Percentiles rank a stretch among this genome's conserved stretches.
phyloP scores from a whole-genome alignment of 176 grass and related monocot genomes.

The Oryza meridionalis region DNA sequence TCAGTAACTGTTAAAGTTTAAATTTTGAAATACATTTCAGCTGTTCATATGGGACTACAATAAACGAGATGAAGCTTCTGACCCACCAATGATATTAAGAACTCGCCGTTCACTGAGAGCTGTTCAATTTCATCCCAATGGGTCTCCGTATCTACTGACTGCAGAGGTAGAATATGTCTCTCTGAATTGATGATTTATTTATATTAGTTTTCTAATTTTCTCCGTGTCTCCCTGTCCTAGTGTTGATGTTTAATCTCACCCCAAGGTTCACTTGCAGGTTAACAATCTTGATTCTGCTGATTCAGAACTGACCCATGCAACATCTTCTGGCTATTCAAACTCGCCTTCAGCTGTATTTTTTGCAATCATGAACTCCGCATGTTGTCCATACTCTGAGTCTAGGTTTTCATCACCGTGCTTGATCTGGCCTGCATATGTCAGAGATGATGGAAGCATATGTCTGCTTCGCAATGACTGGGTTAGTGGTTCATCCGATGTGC shows the following conservation, averaged over 20 bases:
- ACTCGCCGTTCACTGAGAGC: constrained; percentile 97
- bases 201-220: constrained; percentile 15
- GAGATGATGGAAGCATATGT: constrained; percentile 39
- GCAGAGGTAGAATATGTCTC: constrained; percentile 66
- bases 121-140: constrained; percentile 97
- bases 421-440: constrained; percentile 43
- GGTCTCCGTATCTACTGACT: constrained; percentile 86
- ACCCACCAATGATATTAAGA: constrained; percentile 73
- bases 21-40: constrained; percentile 42
- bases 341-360: constrained; percentile 78
- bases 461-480: constrained; percentile 28
- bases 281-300: constrained; percentile 93
- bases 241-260: constrained; percentile 12
- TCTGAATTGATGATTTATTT: constrained; percentile 34
- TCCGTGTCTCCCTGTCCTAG: neutral
- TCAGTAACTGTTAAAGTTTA: neutral
- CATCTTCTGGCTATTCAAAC: constrained; percentile 90
- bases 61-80: constrained; percentile 69
- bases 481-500: constrained; percentile 21
- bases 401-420: constrained; percentile 39
- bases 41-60: constrained; percentile 98
- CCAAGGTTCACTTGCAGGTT: constrained; percentile 64
- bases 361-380: constrained; percentile 64
- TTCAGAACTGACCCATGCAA: constrained; percentile 75
- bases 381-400: constrained; percentile 39